Conservation (phyloP, 2,329 filamentous ascomycete species). For the Penicillium sp. region DNA sequence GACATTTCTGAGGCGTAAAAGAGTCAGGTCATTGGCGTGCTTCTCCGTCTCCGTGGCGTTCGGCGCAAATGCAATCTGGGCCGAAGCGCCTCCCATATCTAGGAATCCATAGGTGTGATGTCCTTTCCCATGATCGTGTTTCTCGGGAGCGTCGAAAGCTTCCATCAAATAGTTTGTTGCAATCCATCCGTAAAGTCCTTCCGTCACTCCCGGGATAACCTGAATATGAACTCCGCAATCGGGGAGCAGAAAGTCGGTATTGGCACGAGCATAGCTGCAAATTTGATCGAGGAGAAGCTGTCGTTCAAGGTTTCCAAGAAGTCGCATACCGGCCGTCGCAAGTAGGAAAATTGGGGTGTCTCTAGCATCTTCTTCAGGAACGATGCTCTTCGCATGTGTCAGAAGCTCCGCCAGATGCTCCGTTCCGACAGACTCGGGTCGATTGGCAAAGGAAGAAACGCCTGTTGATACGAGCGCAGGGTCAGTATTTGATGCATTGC, state of each 20-base stretch:
- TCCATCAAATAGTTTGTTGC: conserved; percentile 94
- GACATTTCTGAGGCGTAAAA: conserved; percentile 82
- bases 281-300: conserved; percentile 75
- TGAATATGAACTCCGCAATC: conserved; percentile 90
- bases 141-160: conserved; percentile 78
- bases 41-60: conserved; percentile 89
- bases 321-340: conserved; percentile 92
- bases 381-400: conserved; percentile 77
- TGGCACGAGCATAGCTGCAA: conserved; percentile 78
- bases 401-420: conserved; percentile 82
- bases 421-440: conserved; percentile 75
- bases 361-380: conserved; percentile 76
- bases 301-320: conserved; percentile 77
- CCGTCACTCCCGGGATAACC: conserved; percentile 93
- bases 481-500: conserved; percentile 8
- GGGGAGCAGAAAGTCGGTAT: conserved; percentile 83
- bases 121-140: conserved; percentile 80
- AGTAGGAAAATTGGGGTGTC: conserved; percentile 94
- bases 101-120: conserved; percentile 97
- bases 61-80: conserved; percentile 96
- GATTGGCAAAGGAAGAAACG: conserved; percentile 85
- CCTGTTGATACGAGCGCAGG: conserved; percentile 51
- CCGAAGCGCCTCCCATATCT: conserved; percentile 97
- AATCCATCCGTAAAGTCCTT: conserved; percentile 96
- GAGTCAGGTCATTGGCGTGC: conserved; percentile 85